These are phyloP conservation scores for Backusella westeae DNA, from an alignment of 192 early-diverging fungal species.

Conservation along the genomic window DNA sequence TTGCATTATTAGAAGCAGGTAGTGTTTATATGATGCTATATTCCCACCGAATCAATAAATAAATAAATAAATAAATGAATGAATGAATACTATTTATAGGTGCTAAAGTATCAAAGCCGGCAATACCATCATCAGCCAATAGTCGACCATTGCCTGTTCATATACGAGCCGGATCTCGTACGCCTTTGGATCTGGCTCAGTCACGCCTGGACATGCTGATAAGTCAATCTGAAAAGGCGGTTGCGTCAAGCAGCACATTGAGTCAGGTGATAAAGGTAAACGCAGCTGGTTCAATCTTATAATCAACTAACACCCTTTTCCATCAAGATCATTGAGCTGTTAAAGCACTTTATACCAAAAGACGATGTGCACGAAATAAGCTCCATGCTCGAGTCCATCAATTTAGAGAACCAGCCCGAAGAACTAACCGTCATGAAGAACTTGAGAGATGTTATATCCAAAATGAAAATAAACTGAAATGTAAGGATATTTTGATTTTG, in stretches of 20 bases:
- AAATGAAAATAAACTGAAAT: not conserved
- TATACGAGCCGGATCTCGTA: conserved; percentile 13
- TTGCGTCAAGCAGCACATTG: not conserved
- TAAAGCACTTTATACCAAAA: conserved; percentile 22
- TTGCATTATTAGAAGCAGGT: conserved; percentile 33
- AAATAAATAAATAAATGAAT: not conserved
- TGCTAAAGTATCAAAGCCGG: not conserved
- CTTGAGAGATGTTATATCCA: conserved; percentile 5
- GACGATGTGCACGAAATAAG: not conserved
- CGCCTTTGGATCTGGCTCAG: conserved; percentile 34
- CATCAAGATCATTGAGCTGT: conserved; percentile 28
- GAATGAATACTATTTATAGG: not conserved
- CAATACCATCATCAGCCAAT: not conserved
- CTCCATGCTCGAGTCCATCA: not conserved
- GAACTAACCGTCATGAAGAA: not conserved
- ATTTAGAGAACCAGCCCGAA: not conserved
- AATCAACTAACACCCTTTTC: not conserved
- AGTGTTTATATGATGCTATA: not conserved
- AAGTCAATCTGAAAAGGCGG: conserved; percentile 10
- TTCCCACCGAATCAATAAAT: not conserved
- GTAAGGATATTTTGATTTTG: not conserved
- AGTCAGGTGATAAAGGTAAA: conserved; percentile 16
- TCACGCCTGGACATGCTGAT: conserved; percentile 31
- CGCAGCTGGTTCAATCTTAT: not conserved
- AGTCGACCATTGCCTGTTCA: conserved; percentile 5